phyloP scores from a whole-genome alignment of 345 rosid species.

The Acer campestre region DNA sequence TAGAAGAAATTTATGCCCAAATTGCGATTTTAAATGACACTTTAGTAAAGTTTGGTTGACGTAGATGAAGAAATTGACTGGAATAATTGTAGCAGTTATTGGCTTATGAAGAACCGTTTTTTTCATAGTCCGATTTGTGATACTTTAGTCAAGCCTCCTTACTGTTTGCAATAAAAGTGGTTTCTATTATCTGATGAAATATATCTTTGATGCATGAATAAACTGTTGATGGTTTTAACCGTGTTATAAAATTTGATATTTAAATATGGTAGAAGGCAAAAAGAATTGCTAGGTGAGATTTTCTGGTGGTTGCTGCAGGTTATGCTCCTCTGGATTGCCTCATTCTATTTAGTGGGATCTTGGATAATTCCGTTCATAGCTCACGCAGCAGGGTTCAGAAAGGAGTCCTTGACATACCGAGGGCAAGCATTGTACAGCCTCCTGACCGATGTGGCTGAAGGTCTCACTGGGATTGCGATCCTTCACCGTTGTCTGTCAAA shows the following conservation, averaged over 20 bases:
- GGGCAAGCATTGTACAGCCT: conserved; percentile 59
- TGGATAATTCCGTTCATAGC: conserved; percentile 54
- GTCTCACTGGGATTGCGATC: conserved; percentile 49
- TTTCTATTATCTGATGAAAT: not conserved
- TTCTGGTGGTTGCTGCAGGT: conserved; percentile 41
- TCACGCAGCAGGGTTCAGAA: conserved; percentile 47
- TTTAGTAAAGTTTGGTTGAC: not conserved
- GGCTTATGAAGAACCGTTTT: not conserved
- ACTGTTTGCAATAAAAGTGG: not conserved
- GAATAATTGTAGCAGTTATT: not conserved
- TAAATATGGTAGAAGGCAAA: not conserved
- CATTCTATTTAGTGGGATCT: conserved; percentile 59
- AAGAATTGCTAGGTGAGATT: not conserved
- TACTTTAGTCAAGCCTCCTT: not conserved
- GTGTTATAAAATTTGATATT: not conserved
- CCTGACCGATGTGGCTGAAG: conserved; percentile 52
- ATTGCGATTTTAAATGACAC: not conserved
- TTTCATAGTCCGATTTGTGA: too few relatives aligned
- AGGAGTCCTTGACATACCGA: conserved; percentile 46
- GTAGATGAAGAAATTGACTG: too few relatives aligned
- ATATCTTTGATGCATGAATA: not conserved
- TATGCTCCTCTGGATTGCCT: conserved; percentile 53
- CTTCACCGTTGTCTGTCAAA: conserved; percentile 47
- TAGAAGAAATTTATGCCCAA: not conserved
- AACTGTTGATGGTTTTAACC: not conserved